A percentile compares a stretch with the other conserved stretches of the same genome.
phyloP scores from a whole-genome alignment of 768 basidiomycete genomes.

The Pluteus cervinus region DNA sequence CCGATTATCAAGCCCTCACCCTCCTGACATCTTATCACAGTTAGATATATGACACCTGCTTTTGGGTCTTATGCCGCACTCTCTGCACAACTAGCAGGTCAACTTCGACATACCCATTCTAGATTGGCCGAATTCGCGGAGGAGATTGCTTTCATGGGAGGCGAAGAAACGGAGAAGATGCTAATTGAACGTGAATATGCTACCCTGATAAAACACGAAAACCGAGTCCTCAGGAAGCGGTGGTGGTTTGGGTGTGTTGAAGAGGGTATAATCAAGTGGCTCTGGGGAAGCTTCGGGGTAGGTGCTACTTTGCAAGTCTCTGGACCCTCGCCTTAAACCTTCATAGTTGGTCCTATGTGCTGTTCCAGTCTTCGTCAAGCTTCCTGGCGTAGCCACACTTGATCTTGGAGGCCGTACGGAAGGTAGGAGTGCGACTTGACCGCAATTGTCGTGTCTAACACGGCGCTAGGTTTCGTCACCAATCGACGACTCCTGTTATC shows the following conservation, averaged over 20 bases:
- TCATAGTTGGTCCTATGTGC: constrained; percentile 82
- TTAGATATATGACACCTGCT: constrained; percentile 83
- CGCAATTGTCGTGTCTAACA: too few relatives aligned
- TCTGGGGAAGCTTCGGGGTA: constrained; percentile 95
- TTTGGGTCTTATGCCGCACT: constrained; percentile 89
- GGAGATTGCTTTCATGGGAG: constrained; percentile 84
- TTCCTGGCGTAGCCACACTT: constrained; percentile 58
- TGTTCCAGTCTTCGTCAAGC: constrained; percentile 86
- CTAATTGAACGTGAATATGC: constrained; percentile 87
- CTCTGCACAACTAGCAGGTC: constrained; percentile 83
- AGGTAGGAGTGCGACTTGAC: too few relatives aligned
- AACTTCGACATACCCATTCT: constrained; percentile 88
- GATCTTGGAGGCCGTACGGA: constrained; percentile 90
- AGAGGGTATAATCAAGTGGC: constrained; percentile 93
- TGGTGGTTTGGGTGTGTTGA: constrained; percentile 93
- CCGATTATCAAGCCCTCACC: not conserved
- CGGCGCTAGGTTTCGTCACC: constrained; percentile 83
- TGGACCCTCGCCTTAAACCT: constrained; percentile 1
- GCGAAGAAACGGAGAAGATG: constrained; percentile 87
- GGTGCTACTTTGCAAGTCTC: constrained; percentile 21
- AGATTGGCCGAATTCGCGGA: constrained; percentile 85
- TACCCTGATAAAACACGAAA: constrained; percentile 79
- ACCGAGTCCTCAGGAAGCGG: constrained; percentile 66
- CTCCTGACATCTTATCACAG: constrained; percentile 32
- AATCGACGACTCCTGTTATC: constrained; percentile 85